These are phyloP conservation scores for Hypoxylon rubiginosum DNA, from an alignment of 2,329 filamentous ascomycete species.

Conservation along the genomic window DNA sequence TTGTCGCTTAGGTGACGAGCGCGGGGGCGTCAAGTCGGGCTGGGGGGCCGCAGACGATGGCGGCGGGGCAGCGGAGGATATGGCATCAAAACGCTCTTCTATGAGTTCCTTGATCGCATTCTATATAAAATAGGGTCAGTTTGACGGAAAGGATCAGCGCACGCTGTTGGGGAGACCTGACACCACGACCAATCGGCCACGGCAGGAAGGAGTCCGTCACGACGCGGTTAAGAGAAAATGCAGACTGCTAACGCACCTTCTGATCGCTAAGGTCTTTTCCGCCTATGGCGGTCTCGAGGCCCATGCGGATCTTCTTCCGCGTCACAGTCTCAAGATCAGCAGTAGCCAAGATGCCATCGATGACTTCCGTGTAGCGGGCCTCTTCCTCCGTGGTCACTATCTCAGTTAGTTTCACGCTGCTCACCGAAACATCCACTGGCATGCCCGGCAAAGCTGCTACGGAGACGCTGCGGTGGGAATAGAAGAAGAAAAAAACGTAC, in stretches of 20 bases:
- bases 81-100: slow-evolving; percentile 79
- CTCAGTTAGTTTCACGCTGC: slow-evolving; percentile 26
- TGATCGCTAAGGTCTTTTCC: slow-evolving; percentile 70
- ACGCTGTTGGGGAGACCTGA: not conserved
- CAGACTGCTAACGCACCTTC: slow-evolving; percentile 61
- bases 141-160: not conserved
- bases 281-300: slow-evolving; percentile 66
- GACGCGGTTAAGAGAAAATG: slow-evolving; percentile 8
- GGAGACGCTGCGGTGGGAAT: not conserved
- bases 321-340: slow-evolving; percentile 74
- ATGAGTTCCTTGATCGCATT: slow-evolving; percentile 79
- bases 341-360: slow-evolving; percentile 70
- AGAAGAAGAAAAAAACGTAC: slow-evolving; percentile 38
- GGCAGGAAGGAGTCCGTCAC: not conserved
- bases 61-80: slow-evolving; percentile 63
- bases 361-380: slow-evolving; percentile 67
- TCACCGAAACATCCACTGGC: not conserved
- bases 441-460: slow-evolving; percentile 6
- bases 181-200: not conserved
- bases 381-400: slow-evolving; percentile 66
- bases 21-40: slow-evolving; percentile 41
- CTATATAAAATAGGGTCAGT: slow-evolving; percentile 55
- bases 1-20: slow-evolving; percentile 43
- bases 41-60: slow-evolving; percentile 34
- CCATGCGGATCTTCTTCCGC: slow-evolving; percentile 72